Conservation (phyloP, 495 filamentous ascomycete genomes). For the Penicillium robsamsonii region DNA sequence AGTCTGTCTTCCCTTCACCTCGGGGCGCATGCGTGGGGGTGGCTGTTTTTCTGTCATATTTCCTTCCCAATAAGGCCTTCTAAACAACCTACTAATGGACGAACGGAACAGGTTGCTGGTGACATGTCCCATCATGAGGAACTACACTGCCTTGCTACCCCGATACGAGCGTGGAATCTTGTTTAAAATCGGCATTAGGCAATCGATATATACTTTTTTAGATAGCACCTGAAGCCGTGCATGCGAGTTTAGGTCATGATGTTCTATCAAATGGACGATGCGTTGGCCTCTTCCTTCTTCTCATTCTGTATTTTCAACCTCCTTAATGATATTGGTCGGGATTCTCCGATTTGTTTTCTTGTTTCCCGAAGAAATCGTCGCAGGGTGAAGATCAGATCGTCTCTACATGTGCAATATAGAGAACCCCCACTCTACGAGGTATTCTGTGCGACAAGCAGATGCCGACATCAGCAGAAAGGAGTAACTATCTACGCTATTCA, state of each 20-base stretch:
- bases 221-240: constrained; percentile 2
- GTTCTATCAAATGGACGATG: constrained; percentile 9
- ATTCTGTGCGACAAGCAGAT: neutral
- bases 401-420: neutral
- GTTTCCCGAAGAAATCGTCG: neutral
- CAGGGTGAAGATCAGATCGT: neutral
- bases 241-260: constrained; percentile 2
- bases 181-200: neutral
- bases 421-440: neutral
- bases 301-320: neutral
- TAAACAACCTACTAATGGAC: too few relatives aligned
- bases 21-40: constrained; percentile 1
- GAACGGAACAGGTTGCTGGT: constrained; percentile 6
- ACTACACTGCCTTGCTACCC: constrained; percentile 4
- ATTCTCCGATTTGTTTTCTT: neutral
- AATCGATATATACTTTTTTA: neutral
- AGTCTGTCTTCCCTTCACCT: neutral
- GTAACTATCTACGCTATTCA: neutral
- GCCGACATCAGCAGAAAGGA: neutral
- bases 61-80: neutral
- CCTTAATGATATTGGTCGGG: neutral
- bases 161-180: constrained; percentile 2
- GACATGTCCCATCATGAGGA: constrained; percentile 10
- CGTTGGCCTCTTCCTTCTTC: neutral
- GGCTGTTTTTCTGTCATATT: neutral